These are phyloP conservation scores for Eimeria acervulina DNA, from an alignment of 169 alveolate species.

Conservation along the genomic window DNA sequence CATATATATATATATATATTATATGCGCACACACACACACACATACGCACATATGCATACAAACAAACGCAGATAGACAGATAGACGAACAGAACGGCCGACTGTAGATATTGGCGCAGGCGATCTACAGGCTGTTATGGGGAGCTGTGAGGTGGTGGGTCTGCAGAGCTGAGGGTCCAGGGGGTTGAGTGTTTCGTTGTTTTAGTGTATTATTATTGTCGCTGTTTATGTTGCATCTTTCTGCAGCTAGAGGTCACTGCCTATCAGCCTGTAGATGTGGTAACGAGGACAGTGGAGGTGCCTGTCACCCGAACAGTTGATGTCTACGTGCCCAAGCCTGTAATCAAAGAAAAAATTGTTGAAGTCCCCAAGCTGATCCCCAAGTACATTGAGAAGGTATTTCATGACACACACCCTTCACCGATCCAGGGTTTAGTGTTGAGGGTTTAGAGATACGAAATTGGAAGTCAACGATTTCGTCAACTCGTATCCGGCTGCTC, in stretches of 20 bases:
- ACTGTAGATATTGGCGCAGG: too few relatives aligned
- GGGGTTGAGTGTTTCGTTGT: background rate
- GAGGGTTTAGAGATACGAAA: too few relatives aligned
- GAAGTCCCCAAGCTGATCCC: constrained; percentile 93
- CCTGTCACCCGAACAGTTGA: constrained; percentile 78
- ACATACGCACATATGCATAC: too few relatives aligned
- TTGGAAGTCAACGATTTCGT: too few relatives aligned
- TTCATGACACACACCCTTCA: background rate
- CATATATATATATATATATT: too few relatives aligned
- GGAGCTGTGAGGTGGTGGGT: too few relatives aligned
- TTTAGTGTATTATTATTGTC: background rate
- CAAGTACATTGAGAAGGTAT: constrained; percentile 90
- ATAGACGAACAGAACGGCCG: too few relatives aligned
- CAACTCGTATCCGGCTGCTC: background rate
- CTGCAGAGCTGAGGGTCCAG: too few relatives aligned
- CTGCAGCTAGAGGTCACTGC: constrained; percentile 93
- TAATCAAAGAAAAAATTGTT: constrained; percentile 91
- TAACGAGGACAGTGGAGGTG: constrained; percentile 82
- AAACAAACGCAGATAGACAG: too few relatives aligned
- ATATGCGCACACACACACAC: too few relatives aligned
- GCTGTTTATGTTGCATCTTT: background rate
- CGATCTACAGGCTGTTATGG: too few relatives aligned
- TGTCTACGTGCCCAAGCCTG: constrained; percentile 88
- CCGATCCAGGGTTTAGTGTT: too few relatives aligned
- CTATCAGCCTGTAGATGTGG: constrained; percentile 93